phyloP scores from a whole-genome alignment of 768 basidiomycete genomes.

The Termitomyces sp. region DNA sequence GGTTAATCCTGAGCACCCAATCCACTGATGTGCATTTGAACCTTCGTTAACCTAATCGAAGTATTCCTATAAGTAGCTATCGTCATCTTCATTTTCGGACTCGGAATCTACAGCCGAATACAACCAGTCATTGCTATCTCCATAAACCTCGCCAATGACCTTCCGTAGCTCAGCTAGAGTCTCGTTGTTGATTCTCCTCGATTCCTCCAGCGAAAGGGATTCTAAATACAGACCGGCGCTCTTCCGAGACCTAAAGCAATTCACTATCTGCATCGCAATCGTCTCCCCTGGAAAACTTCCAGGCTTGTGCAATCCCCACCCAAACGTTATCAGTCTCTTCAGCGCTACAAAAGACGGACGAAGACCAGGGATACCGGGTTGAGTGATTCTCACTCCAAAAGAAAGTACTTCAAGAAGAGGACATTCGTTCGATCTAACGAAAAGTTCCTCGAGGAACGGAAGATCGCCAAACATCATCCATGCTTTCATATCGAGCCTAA shows the following conservation, averaged over 20 bases:
- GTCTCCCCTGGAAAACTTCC: background rate
- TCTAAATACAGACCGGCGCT: background rate
- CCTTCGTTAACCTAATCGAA: background rate
- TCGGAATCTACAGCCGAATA: background rate
- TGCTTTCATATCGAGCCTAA: background rate
- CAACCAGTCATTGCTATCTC: background rate
- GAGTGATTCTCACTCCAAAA: background rate
- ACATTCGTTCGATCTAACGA: background rate
- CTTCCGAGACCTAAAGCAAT: background rate
- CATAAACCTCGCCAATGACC: background rate
- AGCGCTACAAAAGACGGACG: background rate
- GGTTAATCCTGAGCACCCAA: background rate
- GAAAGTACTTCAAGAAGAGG: background rate
- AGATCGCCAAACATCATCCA: constrained; percentile 2
- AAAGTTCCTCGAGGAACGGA: background rate
- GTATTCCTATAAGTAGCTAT: background rate
- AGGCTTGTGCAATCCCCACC: background rate
- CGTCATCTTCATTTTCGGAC: background rate
- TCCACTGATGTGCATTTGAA: background rate
- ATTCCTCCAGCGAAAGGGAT: background rate
- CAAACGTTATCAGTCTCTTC: background rate
- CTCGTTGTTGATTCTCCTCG: background rate
- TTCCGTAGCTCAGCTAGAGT: background rate
- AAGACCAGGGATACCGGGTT: too few relatives aligned
- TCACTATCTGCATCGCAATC: background rate